Percentiles rank a stretch among this genome's conserved stretches.
Conservation (phyloP, 2,329 filamentous ascomycete species). For the Trichoderma breve region DNA sequence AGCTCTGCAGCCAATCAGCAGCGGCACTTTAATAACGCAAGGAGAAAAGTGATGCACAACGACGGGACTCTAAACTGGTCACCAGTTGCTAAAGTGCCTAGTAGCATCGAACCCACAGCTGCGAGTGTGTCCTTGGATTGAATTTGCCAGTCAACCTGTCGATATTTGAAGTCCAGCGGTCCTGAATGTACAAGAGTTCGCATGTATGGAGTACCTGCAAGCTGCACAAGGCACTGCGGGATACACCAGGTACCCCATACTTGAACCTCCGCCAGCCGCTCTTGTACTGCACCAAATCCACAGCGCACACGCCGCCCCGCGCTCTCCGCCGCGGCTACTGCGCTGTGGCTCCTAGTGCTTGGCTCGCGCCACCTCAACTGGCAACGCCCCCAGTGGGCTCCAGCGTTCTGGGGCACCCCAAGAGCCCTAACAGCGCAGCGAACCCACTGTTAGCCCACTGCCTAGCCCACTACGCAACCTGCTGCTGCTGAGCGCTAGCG, state of each 20-base stretch:
- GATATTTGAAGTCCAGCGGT: neutral
- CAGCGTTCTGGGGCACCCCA: neutral
- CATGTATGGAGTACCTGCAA: neutral
- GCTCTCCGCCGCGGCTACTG: slow-evolving; percentile 20
- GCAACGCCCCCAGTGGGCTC: neutral
- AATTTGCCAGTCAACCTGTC: neutral
- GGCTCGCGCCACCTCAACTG: neutral
- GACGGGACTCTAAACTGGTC: neutral
- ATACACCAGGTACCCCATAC: neutral
- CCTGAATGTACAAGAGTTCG: neutral
- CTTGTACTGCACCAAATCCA: neutral
- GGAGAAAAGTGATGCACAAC: neutral
- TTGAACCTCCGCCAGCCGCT: neutral
- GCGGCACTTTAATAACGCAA: slow-evolving; percentile 16
- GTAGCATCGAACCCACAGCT: neutral
- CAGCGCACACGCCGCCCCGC: slow-evolving; percentile 19
- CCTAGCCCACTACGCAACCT: neutral
- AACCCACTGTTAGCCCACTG: slow-evolving; percentile 15
- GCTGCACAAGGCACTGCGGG: neutral
- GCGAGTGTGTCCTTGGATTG: neutral
- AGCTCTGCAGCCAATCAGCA: slow-evolving; percentile 4
- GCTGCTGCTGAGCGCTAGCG: slow-evolving; percentile 16
- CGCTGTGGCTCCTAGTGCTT: slow-evolving; percentile 8
- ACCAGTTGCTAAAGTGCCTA: neutral
- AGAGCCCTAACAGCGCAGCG: neutral